These are phyloP conservation scores for Diplodia mutila DNA, from an alignment of 2,329 filamentous ascomycete species.

Conservation along the genomic window DNA sequence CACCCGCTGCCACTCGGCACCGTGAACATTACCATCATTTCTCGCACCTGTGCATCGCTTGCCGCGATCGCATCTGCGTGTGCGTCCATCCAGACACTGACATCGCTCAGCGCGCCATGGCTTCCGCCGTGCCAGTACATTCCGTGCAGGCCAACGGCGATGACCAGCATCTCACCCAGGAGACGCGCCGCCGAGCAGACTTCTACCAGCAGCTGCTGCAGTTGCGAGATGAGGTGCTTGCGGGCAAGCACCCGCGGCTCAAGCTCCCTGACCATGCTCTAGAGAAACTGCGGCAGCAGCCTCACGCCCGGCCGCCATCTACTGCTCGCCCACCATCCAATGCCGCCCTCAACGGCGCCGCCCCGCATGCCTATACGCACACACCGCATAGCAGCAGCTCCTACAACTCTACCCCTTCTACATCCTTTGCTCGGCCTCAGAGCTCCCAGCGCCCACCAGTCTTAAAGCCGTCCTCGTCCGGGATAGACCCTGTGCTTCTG, in stretches of 20 bases:
- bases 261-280: conserved; percentile 60
- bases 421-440: conserved; percentile 21
- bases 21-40: conserved; percentile 14
- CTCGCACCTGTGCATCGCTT: conserved; percentile 9
- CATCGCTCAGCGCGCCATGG: conserved; percentile 22
- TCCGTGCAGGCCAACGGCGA: conserved; percentile 38
- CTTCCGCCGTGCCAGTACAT: conserved; percentile 29
- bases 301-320: conserved; percentile 27
- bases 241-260: conserved; percentile 71
- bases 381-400: conserved; percentile 14
- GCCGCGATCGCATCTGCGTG: neutral
- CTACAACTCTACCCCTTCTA: conserved; percentile 31
- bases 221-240: conserved; percentile 79
- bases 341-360: conserved; percentile 15
- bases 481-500: conserved; percentile 81
- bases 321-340: conserved; percentile 29
- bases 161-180: conserved; percentile 40
- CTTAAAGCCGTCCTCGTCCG: conserved; percentile 58
- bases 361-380: conserved; percentile 11
- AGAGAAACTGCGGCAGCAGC: conserved; percentile 43
- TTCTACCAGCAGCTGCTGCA: conserved; percentile 77
- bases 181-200: conserved; percentile 48
- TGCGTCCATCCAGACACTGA: conserved; percentile 4
- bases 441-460: conserved; percentile 10
- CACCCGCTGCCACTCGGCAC: conserved; percentile 17